These are phyloP conservation scores for Fusarium sp. DNA, from an alignment of 2,329 filamentous ascomycete species.

Conservation along the genomic window DNA sequence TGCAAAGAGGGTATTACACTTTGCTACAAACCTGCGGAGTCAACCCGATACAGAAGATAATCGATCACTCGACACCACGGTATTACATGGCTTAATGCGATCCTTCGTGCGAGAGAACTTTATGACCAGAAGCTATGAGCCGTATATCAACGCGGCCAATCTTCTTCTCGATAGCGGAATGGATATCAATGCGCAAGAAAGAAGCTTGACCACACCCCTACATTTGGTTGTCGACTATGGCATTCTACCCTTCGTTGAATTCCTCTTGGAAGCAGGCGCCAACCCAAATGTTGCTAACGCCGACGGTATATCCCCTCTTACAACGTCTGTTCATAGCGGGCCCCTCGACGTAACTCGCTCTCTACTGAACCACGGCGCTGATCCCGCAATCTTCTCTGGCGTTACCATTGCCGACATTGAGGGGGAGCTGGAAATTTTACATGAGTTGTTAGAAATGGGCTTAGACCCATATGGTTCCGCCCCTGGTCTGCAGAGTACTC, in stretches of 20 bases:
- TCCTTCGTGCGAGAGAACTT: background rate
- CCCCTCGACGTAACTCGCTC: constrained; percentile 6
- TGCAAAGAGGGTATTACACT: constrained; percentile 20
- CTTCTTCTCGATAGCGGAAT: constrained; percentile 30
- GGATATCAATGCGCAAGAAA: constrained; percentile 38
- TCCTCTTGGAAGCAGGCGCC: constrained; percentile 40
- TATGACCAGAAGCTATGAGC: background rate
- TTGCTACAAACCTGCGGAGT: constrained; percentile 30
- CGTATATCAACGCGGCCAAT: constrained; percentile 16
- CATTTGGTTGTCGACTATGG: constrained; percentile 17
- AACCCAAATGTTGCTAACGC: constrained; percentile 30
- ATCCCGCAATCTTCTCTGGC: constrained; percentile 10
- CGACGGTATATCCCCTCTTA: constrained; percentile 22
- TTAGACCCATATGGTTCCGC: constrained; percentile 21
- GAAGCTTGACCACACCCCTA: constrained; percentile 23
- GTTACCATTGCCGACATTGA: background rate
- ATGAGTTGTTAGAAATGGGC: constrained; percentile 26
- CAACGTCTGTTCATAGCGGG: constrained; percentile 2
- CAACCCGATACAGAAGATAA: background rate
- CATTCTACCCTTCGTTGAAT: background rate
- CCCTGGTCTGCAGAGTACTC: constrained; percentile 2
- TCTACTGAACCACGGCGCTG: constrained; percentile 34
- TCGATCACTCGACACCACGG: constrained; percentile 1
- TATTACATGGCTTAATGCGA: constrained; percentile 35
- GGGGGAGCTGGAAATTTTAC: background rate